phyloP scores from a whole-genome alignment of 176 grass and related monocot genomes.

The Cymbopogon citratus region DNA sequence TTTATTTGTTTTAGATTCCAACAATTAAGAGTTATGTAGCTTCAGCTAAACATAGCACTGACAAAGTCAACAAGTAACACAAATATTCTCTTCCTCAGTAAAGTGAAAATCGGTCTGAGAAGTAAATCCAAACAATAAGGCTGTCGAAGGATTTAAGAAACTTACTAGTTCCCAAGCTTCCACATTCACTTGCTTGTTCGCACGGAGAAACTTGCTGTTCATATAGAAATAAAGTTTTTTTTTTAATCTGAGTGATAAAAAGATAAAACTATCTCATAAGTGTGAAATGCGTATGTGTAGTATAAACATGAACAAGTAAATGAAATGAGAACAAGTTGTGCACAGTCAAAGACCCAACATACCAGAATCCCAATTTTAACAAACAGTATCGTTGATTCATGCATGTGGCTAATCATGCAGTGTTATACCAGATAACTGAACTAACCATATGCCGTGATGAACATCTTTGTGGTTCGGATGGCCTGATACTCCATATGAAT shows the following conservation, averaged over 20 bases:
- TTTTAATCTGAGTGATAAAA: background rate
- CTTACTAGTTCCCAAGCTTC: conserved; percentile 84
- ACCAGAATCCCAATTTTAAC: background rate
- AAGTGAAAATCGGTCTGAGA: background rate
- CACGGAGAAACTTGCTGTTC: conserved; percentile 57
- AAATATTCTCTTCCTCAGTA: background rate
- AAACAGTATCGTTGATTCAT: background rate
- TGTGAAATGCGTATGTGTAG: background rate
- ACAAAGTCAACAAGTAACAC: background rate
- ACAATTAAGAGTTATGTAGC: background rate
- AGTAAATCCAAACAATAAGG: background rate
- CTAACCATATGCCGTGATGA: conserved; percentile 70
- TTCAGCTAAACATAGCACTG: background rate
- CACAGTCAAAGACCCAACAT: background rate
- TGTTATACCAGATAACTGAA: background rate
- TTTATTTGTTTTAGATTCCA: background rate
- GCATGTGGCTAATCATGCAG: background rate
- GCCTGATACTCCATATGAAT: conserved; percentile 75
- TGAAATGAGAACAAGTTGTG: background rate
- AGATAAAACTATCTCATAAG: background rate
- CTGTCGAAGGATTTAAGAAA: conserved; percentile 5
- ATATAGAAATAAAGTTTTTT: conserved; percentile 14
- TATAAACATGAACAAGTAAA: background rate
- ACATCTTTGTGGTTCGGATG: conserved; percentile 86
- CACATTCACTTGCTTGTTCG: conserved; percentile 37